A percentile compares a stretch with the other conserved stretches of the same genome.
phyloP scores from a whole-genome alignment of 768 basidiomycete genomes.

The Clitopilus hobsonii region DNA sequence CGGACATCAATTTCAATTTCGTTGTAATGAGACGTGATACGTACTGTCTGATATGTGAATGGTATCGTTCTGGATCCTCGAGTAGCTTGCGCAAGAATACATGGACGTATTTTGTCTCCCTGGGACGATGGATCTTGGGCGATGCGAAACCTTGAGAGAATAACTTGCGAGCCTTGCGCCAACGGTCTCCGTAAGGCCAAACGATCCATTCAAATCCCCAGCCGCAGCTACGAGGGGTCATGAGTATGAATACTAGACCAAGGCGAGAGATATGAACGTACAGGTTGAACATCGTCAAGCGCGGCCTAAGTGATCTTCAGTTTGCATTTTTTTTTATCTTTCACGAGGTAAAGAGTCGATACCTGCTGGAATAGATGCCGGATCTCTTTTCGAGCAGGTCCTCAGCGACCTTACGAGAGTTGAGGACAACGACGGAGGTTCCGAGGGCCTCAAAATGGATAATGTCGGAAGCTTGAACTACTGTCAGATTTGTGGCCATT shows the following conservation, averaged over 20 bases:
- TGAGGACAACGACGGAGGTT: conserved; percentile 15
- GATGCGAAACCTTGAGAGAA: conserved; percentile 10
- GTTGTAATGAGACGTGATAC: conserved; percentile 1
- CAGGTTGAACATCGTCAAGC: conserved; percentile 12
- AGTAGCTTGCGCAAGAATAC: conserved; percentile 17
- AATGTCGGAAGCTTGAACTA: conserved; percentile 14
- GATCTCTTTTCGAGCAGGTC: conserved; percentile 20
- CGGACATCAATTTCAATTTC: too few relatives aligned
- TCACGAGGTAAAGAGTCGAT: background rate
- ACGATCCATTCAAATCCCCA: conserved; percentile 9
- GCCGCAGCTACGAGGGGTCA: conserved; percentile 11
- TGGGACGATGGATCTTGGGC: conserved; percentile 5
- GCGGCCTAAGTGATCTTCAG: background rate
- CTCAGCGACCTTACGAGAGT: conserved; percentile 13
- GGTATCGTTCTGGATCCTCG: conserved; percentile 26
- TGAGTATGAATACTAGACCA: background rate
- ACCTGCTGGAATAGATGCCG: conserved; percentile 18
- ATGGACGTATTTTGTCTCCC: conserved; percentile 8
- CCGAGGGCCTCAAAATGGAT: conserved; percentile 18
- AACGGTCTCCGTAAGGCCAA: background rate
- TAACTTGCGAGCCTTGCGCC: background rate
- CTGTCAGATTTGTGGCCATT: background rate
- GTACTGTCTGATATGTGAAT: conserved; percentile 9
- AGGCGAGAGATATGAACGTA: conserved; percentile 3
- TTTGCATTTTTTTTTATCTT: too few relatives aligned